These are phyloP conservation scores for Stachybotrys chartarum DNA, from an alignment of 2,329 filamentous ascomycete genomes.

Conservation along the genomic window DNA sequence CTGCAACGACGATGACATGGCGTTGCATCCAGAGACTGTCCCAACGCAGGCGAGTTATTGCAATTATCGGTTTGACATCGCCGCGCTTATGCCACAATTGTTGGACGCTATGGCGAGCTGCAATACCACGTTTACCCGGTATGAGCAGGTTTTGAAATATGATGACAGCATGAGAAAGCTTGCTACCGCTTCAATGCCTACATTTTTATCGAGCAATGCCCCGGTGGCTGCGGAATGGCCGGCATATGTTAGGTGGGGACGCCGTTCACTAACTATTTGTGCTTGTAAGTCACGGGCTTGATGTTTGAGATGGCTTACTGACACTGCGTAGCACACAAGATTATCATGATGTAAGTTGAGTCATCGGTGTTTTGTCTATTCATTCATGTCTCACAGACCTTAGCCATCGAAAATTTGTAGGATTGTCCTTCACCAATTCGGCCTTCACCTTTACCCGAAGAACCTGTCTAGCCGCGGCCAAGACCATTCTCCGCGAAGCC, in stretches of 20 bases:
- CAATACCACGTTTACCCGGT: conserved; percentile 24
- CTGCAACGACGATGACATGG: conserved; percentile 23
- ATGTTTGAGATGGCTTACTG: background rate
- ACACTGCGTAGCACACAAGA: conserved; percentile 20
- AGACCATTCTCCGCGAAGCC: conserved; percentile 27
- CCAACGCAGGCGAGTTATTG: conserved; percentile 19
- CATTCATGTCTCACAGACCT: background rate
- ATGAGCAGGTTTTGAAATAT: conserved; percentile 24
- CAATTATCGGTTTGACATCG: conserved; percentile 21
- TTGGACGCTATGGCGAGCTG: conserved; percentile 23
- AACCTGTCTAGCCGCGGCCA: conserved; percentile 28
- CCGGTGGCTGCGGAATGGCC: conserved; percentile 19
- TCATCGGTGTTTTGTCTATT: background rate
- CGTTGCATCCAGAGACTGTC: conserved; percentile 5
- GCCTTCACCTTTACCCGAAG: conserved; percentile 23
- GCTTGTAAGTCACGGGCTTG: conserved; percentile 10
- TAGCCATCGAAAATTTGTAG: conserved; percentile 25
- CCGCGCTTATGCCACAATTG: conserved; percentile 23
- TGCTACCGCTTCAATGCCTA: conserved; percentile 20
- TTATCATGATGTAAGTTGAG: conserved; percentile 28
- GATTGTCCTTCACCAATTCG: conserved; percentile 22
- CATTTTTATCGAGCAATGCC: conserved; percentile 16
- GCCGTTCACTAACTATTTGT: conserved; percentile 27
- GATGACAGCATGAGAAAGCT: conserved; percentile 25
- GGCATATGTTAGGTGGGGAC: conserved; percentile 22